Conservation (phyloP, 768 basidiomycete species). For the Phlebiopsis gigantea region DNA sequence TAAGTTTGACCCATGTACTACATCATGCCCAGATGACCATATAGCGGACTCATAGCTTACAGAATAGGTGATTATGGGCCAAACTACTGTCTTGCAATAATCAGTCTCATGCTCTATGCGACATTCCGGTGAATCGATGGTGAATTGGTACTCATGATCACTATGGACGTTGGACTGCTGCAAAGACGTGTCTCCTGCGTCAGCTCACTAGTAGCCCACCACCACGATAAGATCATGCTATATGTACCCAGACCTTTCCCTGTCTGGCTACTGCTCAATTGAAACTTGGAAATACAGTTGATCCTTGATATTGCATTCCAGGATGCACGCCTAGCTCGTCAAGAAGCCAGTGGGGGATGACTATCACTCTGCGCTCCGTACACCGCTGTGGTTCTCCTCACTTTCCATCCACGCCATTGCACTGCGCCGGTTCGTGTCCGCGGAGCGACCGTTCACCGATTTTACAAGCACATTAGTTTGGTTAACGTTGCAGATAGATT, state of each 20-base stretch:
- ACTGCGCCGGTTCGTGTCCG: too few relatives aligned
- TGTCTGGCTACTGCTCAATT: background rate
- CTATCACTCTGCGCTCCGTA: background rate
- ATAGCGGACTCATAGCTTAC: background rate
- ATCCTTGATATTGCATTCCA: background rate
- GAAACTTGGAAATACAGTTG: background rate
- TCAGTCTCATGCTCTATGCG: background rate
- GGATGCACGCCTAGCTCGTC: background rate
- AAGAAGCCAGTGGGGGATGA: background rate
- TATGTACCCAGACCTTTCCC: background rate
- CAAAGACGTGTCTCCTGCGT: background rate
- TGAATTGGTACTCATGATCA: background rate
- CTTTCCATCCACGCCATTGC: background rate
- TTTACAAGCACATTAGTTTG: background rate
- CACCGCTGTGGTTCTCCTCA: background rate
- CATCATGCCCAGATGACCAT: background rate
- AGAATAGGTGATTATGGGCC: background rate
- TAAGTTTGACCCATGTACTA: background rate
- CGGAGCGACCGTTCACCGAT: background rate
- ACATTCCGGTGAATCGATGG: background rate
- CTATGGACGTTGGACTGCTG: background rate
- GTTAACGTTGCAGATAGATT: background rate
- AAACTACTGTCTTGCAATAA: background rate
- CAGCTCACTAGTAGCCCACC: background rate
- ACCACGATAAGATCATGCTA: background rate